These are phyloP conservation scores for Alternaria infectoria DNA, from an alignment of 2,329 filamentous ascomycete genomes.

Conservation along the genomic window DNA sequence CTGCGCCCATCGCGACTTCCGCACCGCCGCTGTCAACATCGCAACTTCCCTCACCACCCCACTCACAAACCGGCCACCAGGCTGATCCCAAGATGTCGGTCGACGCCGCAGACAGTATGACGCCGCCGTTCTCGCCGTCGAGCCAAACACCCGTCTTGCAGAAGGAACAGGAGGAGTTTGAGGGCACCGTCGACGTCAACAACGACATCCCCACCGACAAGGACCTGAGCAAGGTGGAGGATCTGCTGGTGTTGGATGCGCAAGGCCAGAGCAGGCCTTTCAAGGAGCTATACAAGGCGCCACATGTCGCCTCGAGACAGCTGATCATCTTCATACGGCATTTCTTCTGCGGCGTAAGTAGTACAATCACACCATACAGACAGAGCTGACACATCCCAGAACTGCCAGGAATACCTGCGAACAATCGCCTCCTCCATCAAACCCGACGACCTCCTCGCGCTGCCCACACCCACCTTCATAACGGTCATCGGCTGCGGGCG, in stretches of 20 bases:
- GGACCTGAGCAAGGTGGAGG: conserved; percentile 36
- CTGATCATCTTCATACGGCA: conserved; percentile 78
- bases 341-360: conserved; percentile 78
- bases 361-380: too few species aligned
- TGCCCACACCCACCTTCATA: conserved; percentile 66
- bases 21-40: conserved; percentile 16
- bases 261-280: conserved; percentile 45
- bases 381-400: conserved; percentile 53
- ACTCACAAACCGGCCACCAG: conserved; percentile 26
- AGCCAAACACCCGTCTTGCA: conserved; percentile 41
- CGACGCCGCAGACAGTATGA: conserved; percentile 18
- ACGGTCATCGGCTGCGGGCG: conserved; percentile 76
- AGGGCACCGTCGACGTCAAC: conserved; percentile 46
- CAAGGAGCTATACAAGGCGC: conserved; percentile 45
- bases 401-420: conserved; percentile 77
- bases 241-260: conserved; percentile 46
- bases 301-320: conserved; percentile 54
- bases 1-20: conserved; percentile 11
- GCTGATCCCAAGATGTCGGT: conserved; percentile 23
- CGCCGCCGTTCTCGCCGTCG: conserved; percentile 41
- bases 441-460: conserved; percentile 50
- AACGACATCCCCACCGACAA: conserved; percentile 43
- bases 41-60: conserved; percentile 33
- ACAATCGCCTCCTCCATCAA: conserved; percentile 65
- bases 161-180: conserved; percentile 42